phyloP scores from a whole-genome alignment of 73 alveolate species.

The Paramecium primaurelia region DNA sequence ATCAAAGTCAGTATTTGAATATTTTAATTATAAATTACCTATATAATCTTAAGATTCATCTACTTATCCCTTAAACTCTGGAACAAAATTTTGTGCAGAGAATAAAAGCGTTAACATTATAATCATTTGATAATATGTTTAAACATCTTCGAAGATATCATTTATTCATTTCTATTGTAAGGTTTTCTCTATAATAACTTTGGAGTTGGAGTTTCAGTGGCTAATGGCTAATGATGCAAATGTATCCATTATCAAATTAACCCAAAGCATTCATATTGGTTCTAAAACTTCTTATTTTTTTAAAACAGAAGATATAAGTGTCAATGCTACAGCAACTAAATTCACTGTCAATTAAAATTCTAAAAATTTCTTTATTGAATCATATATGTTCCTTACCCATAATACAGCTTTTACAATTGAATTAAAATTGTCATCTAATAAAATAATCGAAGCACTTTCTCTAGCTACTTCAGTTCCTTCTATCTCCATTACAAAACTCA shows the following conservation, averaged over 20 bases:
- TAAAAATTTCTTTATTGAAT: conserved; percentile 85
- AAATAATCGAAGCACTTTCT: conserved; percentile 85
- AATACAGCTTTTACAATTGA: conserved; percentile 85
- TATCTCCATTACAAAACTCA: conserved; percentile 88
- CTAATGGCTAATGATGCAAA: conserved; percentile 88
- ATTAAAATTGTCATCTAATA: conserved; percentile 89
- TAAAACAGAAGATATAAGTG: conserved; percentile 77
- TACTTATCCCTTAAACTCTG: conserved; percentile 59
- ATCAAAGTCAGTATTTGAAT: conserved; percentile 53
- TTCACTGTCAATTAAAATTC: conserved; percentile 86
- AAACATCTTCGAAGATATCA: conserved; percentile 84
- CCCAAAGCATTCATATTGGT: conserved; percentile 90
- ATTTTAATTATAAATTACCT: neutral
- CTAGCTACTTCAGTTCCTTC: conserved; percentile 96
- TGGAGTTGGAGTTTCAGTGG: conserved; percentile 92
- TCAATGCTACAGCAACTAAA: conserved; percentile 76
- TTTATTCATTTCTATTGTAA: conserved; percentile 75
- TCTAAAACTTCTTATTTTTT: conserved; percentile 81
- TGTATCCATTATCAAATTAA: conserved; percentile 86
- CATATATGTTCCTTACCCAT: conserved; percentile 94
- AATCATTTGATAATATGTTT: conserved; percentile 76
- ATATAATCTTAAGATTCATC: neutral
- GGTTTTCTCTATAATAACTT: conserved; percentile 83
- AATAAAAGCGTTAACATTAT: conserved; percentile 66
- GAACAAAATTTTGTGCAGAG: conserved; percentile 74